Percentiles rank a stretch among this genome's conserved stretches.
These are phyloP conservation scores for Colletotrichum orbiculare DNA, from an alignment of 2,329 filamentous ascomycete genomes.

Conservation along the genomic window DNA sequence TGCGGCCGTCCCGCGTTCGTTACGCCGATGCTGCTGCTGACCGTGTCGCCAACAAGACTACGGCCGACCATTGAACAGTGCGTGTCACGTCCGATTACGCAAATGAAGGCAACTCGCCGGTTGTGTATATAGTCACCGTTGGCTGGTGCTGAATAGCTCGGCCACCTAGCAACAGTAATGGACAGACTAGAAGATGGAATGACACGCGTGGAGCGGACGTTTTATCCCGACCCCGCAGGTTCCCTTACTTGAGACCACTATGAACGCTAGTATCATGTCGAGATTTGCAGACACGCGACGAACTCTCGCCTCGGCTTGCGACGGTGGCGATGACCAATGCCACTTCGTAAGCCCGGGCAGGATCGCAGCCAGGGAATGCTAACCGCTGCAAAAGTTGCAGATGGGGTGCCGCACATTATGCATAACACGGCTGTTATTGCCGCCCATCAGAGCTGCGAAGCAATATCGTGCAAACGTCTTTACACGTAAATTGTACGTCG, in stretches of 20 bases:
- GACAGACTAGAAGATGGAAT: constrained; percentile 7
- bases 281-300: neutral
- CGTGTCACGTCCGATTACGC: constrained; percentile 10
- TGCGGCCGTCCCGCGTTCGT: constrained; percentile 3
- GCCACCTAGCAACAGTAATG: constrained; percentile 22
- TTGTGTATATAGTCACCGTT: constrained; percentile 32
- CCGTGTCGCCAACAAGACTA: constrained; percentile 4
- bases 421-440: too few relatives aligned
- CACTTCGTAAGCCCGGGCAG: constrained; percentile 2
- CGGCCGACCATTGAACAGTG: constrained; percentile 6
- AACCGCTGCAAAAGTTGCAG: too few relatives aligned
- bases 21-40: constrained; percentile 4
- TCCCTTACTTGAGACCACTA: neutral
- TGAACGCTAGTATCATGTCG: neutral
- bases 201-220: neutral
- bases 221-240: too few relatives aligned
- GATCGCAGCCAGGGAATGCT: neutral
- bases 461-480: too few relatives aligned
- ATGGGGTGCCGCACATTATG: too few relatives aligned
- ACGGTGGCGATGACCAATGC: neutral
- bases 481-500: too few relatives aligned
- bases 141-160: constrained; percentile 34
- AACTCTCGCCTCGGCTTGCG: constrained; percentile 6
- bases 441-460: too few relatives aligned
- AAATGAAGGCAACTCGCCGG: constrained; percentile 10